Conservation (phyloP, 768 basidiomycete species). For the Boletus edulis region DNA sequence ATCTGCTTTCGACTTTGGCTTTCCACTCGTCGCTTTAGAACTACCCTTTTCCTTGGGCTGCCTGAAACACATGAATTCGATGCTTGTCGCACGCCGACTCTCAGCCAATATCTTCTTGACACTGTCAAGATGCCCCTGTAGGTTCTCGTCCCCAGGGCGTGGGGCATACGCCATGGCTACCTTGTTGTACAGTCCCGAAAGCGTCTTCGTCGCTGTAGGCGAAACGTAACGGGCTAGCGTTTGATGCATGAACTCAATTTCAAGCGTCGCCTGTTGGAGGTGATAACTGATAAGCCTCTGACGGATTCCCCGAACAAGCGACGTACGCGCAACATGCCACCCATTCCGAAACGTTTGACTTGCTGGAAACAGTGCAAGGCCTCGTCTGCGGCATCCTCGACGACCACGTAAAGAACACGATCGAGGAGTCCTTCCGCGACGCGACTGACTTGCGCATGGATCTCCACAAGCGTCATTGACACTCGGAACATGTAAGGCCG, state of each 20-base stretch:
- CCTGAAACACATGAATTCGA: slow-evolving; percentile 94
- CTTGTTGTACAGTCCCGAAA: slow-evolving; percentile 90
- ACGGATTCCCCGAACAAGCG: background rate
- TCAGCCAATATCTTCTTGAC: slow-evolving; percentile 90
- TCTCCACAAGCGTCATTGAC: slow-evolving; percentile 82
- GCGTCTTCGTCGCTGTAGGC: slow-evolving; percentile 71
- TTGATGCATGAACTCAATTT: slow-evolving; percentile 99
- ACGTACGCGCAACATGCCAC: slow-evolving; percentile 90
- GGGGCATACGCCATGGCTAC: slow-evolving; percentile 92
- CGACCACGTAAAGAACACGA: slow-evolving; percentile 75
- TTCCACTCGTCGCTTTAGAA: slow-evolving; percentile 14
- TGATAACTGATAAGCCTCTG: background rate
- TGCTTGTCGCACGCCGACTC: slow-evolving; percentile 84
- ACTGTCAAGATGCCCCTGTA: slow-evolving; percentile 84
- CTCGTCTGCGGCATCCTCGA: slow-evolving; percentile 80
- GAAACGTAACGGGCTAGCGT: slow-evolving; percentile 88
- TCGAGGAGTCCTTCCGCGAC: slow-evolving; percentile 78
- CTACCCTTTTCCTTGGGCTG: slow-evolving; percentile 50
- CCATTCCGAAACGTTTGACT: slow-evolving; percentile 93
- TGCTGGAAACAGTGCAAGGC: slow-evolving; percentile 84
- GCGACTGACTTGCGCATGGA: slow-evolving; percentile 87
- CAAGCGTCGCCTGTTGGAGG: slow-evolving; percentile 84
- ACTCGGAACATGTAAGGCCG: slow-evolving; percentile 92
- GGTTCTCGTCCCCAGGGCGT: slow-evolving; percentile 78
- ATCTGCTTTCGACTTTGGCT: slow-evolving; percentile 20